Percentiles rank a stretch among this genome's conserved stretches.
phyloP scores from a whole-genome alignment of 2,329 filamentous ascomycete species.

The Clarireedia paspali region DNA sequence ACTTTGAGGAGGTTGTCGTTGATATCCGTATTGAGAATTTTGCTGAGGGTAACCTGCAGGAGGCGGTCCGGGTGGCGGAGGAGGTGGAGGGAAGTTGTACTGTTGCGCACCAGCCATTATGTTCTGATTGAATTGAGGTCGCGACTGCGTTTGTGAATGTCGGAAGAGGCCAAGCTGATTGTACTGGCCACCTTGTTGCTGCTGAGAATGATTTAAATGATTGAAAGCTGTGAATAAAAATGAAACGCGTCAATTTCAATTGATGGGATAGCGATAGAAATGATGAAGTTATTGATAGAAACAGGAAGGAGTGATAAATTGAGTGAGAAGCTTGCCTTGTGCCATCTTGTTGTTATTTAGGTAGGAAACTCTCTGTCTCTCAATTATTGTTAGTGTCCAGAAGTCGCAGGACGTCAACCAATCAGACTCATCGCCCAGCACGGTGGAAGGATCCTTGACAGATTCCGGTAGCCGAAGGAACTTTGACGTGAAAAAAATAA shows the following conservation, averaged over 20 bases:
- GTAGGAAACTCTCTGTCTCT: background rate
- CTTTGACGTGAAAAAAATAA: too few relatives aligned
- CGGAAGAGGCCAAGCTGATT: background rate
- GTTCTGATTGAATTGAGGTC: background rate
- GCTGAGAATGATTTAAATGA: background rate
- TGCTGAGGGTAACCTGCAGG: conserved; percentile 22
- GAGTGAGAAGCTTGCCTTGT: background rate
- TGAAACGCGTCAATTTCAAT: background rate
- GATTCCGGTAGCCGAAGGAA: too few relatives aligned
- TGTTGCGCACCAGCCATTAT: conserved; percentile 26
- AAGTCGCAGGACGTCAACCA: background rate
- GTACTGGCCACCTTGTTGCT: background rate
- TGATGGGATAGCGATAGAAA: background rate
- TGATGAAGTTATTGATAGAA: background rate
- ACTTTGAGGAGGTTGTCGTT: conserved; percentile 21
- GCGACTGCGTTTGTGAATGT: background rate
- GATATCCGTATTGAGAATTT: conserved; percentile 24
- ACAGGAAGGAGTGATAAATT: background rate
- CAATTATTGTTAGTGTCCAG: too few relatives aligned
- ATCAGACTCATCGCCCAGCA: background rate
- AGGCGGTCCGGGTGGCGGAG: conserved; percentile 25
- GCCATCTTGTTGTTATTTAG: background rate
- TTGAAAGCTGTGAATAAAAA: background rate
- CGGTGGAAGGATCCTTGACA: too few relatives aligned
- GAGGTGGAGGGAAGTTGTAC: conserved; percentile 30